phyloP scores from a whole-genome alignment of 2,329 filamentous ascomycete genomes.

The Fusarium globosum region DNA sequence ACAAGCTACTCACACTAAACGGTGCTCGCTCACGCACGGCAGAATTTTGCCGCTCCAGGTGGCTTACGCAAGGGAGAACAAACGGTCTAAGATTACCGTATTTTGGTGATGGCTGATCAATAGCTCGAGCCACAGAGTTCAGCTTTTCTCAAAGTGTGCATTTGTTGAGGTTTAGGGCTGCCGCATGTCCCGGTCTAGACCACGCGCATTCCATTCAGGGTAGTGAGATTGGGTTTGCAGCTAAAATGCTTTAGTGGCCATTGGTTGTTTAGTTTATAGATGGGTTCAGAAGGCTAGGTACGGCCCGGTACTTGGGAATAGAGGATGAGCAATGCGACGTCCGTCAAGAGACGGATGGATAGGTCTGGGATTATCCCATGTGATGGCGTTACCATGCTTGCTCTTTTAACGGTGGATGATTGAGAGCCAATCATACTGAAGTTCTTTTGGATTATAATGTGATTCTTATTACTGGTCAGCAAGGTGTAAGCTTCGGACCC shows the following conservation, averaged over 20 bases:
- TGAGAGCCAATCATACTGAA: background rate
- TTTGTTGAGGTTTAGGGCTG: background rate
- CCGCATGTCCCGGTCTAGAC: conserved; percentile 8
- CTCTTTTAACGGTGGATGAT: rapidly evolving
- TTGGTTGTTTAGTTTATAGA: background rate
- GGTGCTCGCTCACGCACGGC: background rate
- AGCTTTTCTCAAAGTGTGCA: background rate
- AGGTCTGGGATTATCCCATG: background rate
- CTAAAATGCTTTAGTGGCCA: background rate
- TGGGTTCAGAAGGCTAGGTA: conserved; percentile 2
- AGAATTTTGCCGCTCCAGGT: background rate
- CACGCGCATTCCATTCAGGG: background rate
- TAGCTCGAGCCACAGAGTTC: conserved; percentile 9
- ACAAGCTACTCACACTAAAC: background rate
- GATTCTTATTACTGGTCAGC: background rate
- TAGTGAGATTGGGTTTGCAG: background rate
- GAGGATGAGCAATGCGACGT: background rate
- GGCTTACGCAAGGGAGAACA: background rate
- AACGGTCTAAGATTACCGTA: background rate
- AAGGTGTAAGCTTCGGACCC: background rate
- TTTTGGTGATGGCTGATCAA: background rate
- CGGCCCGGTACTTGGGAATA: conserved; percentile 4
- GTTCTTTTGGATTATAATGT: background rate
- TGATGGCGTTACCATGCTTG: background rate
- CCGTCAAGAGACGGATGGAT: background rate